Evolutionary conservation across 2,329 filamentous ascomycete genomes (phyloP).

Genomic region (Iodosphaeria phyllophila): DNA sequence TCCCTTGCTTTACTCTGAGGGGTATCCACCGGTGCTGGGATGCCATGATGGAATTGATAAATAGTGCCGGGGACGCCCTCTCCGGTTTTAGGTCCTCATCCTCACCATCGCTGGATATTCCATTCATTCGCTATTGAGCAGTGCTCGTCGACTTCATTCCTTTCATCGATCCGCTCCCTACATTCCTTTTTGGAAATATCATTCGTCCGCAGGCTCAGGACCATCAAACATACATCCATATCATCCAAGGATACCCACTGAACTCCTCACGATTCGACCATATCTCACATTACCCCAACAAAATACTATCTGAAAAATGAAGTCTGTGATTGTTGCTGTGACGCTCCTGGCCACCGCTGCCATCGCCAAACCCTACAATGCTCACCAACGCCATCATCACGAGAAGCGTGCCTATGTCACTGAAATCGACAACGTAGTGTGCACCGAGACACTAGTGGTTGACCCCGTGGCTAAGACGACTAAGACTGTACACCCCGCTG

Average conservation of each 20-base stretch:
- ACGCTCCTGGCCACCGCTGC: conserved; percentile 24
- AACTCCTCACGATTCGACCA: neutral
- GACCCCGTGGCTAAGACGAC: conserved; percentile 16
- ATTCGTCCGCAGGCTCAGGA: conserved; percentile 1
- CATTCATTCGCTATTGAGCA: too few relatives aligned
- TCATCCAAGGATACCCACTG: conserved; percentile 1
- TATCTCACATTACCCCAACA: conserved; percentile 2
- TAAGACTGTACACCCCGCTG: conserved; percentile 9
- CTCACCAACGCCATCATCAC: conserved; percentile 16
- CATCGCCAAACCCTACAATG: conserved; percentile 29
- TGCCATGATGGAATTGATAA: too few relatives aligned
- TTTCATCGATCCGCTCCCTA: neutral
- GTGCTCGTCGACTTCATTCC: too few relatives aligned
- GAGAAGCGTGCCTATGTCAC: conserved; percentile 26
- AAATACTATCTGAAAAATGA: conserved; percentile 19
- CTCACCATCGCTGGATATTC: too few relatives aligned
- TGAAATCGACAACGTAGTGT: conserved; percentile 25
- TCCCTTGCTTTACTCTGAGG: too few relatives aligned
- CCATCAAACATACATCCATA: conserved; percentile 1
- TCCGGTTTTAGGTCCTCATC: too few relatives aligned
- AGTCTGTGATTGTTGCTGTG: conserved; percentile 21
- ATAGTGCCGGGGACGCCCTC: too few relatives aligned
- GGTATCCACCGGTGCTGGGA: too few relatives aligned
- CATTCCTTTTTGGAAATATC: neutral
- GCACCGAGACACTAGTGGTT: conserved; percentile 31